phyloP scores from a whole-genome alignment of 2,329 filamentous ascomycete genomes.

The Metarhizium rileyi region DNA sequence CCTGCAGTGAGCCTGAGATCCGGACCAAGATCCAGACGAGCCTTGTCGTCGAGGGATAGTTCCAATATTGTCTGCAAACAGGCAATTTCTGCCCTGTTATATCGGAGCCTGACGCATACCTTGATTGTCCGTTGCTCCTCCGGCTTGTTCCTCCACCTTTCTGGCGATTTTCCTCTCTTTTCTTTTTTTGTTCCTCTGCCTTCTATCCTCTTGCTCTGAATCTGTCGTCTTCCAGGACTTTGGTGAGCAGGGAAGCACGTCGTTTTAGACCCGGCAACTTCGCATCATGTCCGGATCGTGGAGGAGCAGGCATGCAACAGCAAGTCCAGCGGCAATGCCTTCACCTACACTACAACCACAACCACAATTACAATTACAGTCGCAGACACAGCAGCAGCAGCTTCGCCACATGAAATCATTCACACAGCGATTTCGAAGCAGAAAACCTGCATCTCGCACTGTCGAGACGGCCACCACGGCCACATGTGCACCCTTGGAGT shows the following conservation, averaged over 20 bases:
- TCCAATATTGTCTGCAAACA: too few species aligned
- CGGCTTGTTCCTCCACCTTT: not conserved
- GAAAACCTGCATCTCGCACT: not conserved
- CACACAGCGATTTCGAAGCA: slow-evolving; percentile 4
- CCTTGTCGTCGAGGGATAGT: too few species aligned
- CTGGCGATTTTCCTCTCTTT: not conserved
- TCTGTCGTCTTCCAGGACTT: not conserved
- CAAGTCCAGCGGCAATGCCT: not conserved
- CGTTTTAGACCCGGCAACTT: not conserved
- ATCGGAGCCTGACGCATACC: not conserved
- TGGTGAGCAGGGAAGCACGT: not conserved
- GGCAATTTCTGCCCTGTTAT: not conserved
- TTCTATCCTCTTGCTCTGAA: not conserved
- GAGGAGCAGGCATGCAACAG: slow-evolving; percentile 1
- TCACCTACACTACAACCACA: not conserved
- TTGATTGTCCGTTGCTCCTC: too few species aligned
- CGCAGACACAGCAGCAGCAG: not conserved
- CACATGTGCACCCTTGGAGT: not conserved
- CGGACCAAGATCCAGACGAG: not conserved
- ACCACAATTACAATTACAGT: not conserved
- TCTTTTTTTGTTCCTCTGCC: not conserved
- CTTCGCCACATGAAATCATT: slow-evolving; percentile 6
- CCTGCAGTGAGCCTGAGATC: not conserved
- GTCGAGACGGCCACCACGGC: not conserved
- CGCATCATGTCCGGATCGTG: not conserved